These are phyloP conservation scores for Neonectria coccinea DNA, from an alignment of 2,329 filamentous ascomycete genomes.

Conservation along the genomic window DNA sequence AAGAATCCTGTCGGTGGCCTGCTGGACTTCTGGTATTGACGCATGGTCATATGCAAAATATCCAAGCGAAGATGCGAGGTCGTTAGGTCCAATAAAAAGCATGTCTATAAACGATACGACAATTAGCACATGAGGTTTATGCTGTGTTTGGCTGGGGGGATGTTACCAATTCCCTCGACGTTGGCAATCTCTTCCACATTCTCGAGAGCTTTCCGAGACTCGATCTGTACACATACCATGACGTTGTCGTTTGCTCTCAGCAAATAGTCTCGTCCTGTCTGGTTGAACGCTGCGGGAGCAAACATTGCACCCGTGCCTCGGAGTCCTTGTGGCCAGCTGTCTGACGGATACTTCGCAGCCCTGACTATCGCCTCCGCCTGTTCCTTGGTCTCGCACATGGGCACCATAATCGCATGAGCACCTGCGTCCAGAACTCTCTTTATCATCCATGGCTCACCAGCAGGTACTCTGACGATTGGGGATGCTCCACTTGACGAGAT, in stretches of 20 bases:
- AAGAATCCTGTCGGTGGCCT: slow-evolving; percentile 43
- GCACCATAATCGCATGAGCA: slow-evolving; percentile 42
- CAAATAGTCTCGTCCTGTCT: slow-evolving; percentile 43
- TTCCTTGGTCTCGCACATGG: slow-evolving; percentile 42
- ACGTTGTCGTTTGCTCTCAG: slow-evolving; percentile 40
- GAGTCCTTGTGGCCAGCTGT: slow-evolving; percentile 37
- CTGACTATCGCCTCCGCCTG: slow-evolving; percentile 43
- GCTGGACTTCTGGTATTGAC: slow-evolving; percentile 46
- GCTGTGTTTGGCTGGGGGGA: too few species aligned
- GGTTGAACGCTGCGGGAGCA: slow-evolving; percentile 45
- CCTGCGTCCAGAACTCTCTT: slow-evolving; percentile 48
- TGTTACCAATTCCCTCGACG: slow-evolving; percentile 50
- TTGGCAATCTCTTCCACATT: slow-evolving; percentile 52
- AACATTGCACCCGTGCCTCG: slow-evolving; percentile 49
- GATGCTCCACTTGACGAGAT: slow-evolving; percentile 53
- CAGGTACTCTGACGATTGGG: slow-evolving; percentile 37
- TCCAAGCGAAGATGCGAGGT: slow-evolving; percentile 41
- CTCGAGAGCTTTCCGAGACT: slow-evolving; percentile 42
- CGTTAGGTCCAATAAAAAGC: slow-evolving; percentile 31
- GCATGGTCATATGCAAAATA: slow-evolving; percentile 50
- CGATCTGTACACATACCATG: slow-evolving; percentile 42
- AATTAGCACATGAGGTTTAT: too few species aligned
- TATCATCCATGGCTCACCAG: slow-evolving; percentile 46
- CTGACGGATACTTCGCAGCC: slow-evolving; percentile 45
- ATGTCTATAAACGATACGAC: slow-evolving; percentile 12